phyloP scores from a whole-genome alignment of 2,329 filamentous ascomycete species.

The Hymenotorrendiella dingleyae region DNA sequence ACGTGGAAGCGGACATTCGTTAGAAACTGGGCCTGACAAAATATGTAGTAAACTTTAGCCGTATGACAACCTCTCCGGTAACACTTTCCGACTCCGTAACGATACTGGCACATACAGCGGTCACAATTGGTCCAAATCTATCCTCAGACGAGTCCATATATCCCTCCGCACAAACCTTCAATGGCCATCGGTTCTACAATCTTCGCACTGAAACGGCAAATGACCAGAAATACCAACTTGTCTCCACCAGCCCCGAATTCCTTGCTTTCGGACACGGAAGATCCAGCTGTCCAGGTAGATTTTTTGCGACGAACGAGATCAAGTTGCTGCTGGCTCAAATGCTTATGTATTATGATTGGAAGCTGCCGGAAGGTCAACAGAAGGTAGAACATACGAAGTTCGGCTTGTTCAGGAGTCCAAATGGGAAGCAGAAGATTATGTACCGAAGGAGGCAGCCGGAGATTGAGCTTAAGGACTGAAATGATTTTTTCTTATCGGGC shows the following conservation, averaged over 20 bases:
- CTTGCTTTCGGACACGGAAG: constrained; percentile 36
- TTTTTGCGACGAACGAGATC: constrained; percentile 35
- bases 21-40: too few species aligned
- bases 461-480: too few species aligned
- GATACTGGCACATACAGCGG: constrained; percentile 19
- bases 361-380: not conserved
- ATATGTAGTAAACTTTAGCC: constrained; percentile 23
- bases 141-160: constrained; percentile 21
- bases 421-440: too few species aligned
- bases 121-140: constrained; percentile 9
- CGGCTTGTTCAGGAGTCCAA: too few species aligned
- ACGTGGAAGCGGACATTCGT: too few species aligned
- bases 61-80: constrained; percentile 14
- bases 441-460: too few species aligned
- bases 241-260: constrained; percentile 29
- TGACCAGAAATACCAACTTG: constrained; percentile 31
- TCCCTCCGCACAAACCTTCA: constrained; percentile 10
- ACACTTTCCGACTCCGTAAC: constrained; percentile 30
- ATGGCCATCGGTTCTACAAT: constrained; percentile 19
- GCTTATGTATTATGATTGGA: not conserved
- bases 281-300: constrained; percentile 38
- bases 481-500: too few species aligned
- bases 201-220: constrained; percentile 15
- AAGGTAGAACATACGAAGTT: too few species aligned
- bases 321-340: constrained; percentile 25